phyloP scores from a whole-genome alignment of 2,329 filamentous ascomycete genomes.

The Talaromyces sp. region DNA sequence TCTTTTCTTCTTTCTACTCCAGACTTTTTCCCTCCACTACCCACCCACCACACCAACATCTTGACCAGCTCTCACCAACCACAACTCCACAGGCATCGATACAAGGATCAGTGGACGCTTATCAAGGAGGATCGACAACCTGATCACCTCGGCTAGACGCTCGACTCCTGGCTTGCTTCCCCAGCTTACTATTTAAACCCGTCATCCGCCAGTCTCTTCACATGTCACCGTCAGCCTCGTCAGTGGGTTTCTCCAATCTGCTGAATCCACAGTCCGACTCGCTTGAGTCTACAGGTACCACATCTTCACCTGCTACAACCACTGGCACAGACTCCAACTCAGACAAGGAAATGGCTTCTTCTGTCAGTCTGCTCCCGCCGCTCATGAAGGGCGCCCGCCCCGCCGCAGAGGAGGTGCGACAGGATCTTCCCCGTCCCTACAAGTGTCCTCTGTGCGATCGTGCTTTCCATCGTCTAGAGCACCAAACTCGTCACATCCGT shows the following conservation, averaged over 20 bases:
- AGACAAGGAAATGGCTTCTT: constrained; percentile 41
- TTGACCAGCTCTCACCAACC: constrained; percentile 19
- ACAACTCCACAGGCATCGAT: constrained; percentile 10
- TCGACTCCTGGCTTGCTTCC: neutral
- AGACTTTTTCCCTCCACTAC: constrained; percentile 16
- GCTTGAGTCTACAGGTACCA: neutral
- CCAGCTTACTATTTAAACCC: neutral
- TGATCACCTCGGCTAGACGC: constrained; percentile 3
- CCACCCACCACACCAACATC: constrained; percentile 11
- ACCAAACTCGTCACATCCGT: constrained; percentile 87
- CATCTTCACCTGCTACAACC: constrained; percentile 13
- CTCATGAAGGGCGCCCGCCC: constrained; percentile 50
- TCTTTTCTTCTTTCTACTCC: constrained; percentile 21
- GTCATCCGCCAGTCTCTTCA: constrained; percentile 42
- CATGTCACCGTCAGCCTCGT: constrained; percentile 72
- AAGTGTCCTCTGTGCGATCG: constrained; percentile 98
- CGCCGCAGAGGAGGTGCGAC: constrained; percentile 58
- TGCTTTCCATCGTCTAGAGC: constrained; percentile 96
- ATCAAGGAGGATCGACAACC: constrained; percentile 2
- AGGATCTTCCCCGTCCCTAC: constrained; percentile 91
- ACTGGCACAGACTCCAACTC: constrained; percentile 16
- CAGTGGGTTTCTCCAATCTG: constrained; percentile 72
- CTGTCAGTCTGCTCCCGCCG: constrained; percentile 45
- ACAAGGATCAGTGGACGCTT: neutral
- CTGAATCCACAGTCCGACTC: constrained; percentile 55